Percentiles rank a stretch among this genome's conserved stretches.
Evolutionary conservation across 192 early-diverging fungal species (phyloP).

Genomic region (Coemansia sp.): DNA sequence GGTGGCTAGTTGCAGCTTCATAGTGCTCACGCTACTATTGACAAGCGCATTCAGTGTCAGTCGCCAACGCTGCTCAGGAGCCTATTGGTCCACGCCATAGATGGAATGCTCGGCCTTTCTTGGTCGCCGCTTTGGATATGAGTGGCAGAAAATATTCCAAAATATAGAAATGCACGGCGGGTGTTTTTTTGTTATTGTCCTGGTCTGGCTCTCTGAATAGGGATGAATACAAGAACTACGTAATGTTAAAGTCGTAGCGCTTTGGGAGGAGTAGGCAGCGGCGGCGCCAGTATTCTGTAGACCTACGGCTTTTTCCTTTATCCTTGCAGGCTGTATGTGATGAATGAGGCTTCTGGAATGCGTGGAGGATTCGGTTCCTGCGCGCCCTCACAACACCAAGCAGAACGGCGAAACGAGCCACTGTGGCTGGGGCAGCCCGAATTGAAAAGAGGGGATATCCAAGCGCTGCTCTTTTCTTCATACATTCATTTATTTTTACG

Average conservation of each 20-base stretch:
- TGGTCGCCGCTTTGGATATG: not conserved
- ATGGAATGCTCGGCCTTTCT: not conserved
- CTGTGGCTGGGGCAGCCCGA: slow-evolving; percentile 2
- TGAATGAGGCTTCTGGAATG: slow-evolving; percentile 7
- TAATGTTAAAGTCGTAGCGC: slow-evolving; percentile 4
- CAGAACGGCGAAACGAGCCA: not conserved
- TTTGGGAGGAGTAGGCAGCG: not conserved
- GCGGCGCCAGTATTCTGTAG: not conserved
- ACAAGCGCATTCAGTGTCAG: not conserved
- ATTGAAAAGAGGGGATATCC: not conserved
- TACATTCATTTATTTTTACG: not conserved
- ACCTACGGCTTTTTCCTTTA: slow-evolving; percentile 7
- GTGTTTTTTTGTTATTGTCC: not conserved
- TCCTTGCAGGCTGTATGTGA: slow-evolving; percentile 3
- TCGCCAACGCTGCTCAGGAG: not conserved
- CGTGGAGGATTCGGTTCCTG: slow-evolving; percentile 8
- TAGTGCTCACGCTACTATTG: not conserved
- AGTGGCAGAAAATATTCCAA: not conserved
- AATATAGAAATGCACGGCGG: not conserved
- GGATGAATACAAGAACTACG: slow-evolving; percentile 1
- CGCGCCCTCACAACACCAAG: not conserved
- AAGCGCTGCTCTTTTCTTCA: not conserved
- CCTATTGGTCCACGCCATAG: not conserved
- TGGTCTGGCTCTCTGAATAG: not conserved
- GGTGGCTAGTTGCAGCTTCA: not conserved